These are phyloP conservation scores for Carex cristatella DNA, from an alignment of 176 grass and related monocot species.

Conservation along the genomic window DNA sequence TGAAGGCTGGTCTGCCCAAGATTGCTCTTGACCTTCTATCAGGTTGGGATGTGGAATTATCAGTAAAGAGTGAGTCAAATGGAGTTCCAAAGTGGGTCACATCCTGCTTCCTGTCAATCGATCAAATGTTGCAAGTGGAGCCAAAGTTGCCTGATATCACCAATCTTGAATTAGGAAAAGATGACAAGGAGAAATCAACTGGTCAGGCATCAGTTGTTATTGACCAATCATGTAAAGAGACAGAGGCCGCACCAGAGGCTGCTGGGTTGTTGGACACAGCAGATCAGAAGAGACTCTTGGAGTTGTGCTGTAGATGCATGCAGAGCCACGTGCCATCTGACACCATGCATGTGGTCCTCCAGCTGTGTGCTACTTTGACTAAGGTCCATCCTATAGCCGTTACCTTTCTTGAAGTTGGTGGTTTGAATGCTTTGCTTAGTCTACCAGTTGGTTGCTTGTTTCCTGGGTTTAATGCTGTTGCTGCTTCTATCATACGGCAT, in stretches of 20 bases:
- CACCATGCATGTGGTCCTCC: constrained; percentile 90
- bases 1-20: constrained; percentile 66
- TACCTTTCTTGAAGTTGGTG: constrained; percentile 78
- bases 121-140: constrained; percentile 89
- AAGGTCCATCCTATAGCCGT: constrained; percentile 75
- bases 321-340: constrained; percentile 61
- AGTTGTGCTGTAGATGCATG: constrained; percentile 90
- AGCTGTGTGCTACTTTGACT: constrained; percentile 80
- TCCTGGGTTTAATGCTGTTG: constrained; percentile 88
- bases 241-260: constrained; percentile 34
- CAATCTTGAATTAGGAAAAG: constrained; percentile 59
- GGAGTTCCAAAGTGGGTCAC: constrained; percentile 88
- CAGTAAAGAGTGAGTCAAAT: constrained; percentile 31
- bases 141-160: constrained; percentile 75
- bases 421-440: constrained; percentile 61
- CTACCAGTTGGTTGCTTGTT: constrained; percentile 80
- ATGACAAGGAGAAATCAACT: constrained; percentile 45
- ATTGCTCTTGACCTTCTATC: constrained; percentile 72
- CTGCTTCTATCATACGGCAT: constrained; percentile 88
- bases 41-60: constrained; percentile 49
- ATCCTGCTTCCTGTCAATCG: constrained; percentile 90
- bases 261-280: constrained; percentile 51
- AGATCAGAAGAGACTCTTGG: constrained; percentile 75
- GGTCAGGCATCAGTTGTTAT: constrained; percentile 53
- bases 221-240: constrained; percentile 56